Base-by-base conservation (phyloP, 2,329 filamentous ascomycete genomes). In the Dactylellina sp. region DNA sequence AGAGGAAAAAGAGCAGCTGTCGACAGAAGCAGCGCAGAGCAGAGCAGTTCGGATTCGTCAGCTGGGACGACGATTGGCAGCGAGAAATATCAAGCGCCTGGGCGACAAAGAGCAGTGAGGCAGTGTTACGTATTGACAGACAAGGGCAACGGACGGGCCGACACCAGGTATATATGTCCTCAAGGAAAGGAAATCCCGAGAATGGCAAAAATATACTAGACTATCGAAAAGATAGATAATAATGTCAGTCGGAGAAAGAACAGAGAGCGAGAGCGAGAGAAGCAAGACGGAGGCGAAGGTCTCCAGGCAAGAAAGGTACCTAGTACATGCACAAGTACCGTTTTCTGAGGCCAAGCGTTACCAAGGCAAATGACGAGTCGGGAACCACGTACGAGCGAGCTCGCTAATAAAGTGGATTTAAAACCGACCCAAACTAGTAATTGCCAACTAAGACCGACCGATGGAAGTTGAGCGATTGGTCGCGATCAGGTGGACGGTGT, bases 41-140 rank as follows among this genome's bases (percentile, higher is more conserved):
- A 44, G 37, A 42, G 62, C 52, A 47, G 39, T 39, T 59, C 32
- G 52, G 52, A 66, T 66, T 52, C 62, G 62, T 66, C 44, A 66
- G 62, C 52, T 16, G 59, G 52, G 39, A 14, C n/a, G 32, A 57
- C 16, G 52, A 47, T 25, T 39, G 52, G 49, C 39, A 25, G 18
- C 25, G 16, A 52, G 46, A n/a, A n/a, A n/a, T n/a, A n/a, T n/a
- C n/a, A n/a, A n/a, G n/a, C n/a, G n/a, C n/a, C n/a, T n/a, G n/a
- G n/a, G n/a, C n/a, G n/a, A n/a, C n/a, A n/a, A n/a, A n/a, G n/a
- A n/a, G n/a, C n/a, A 66, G 56, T 32, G 53, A 60, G 53, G 63
- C 53, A 25, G 63, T 52, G 63, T 60, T 60, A 55, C 46, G 52
- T 53, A 53, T 7, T 24, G 7, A n/a, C n/a, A n/a, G 12, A 52